Conservation (phyloP, 257 asterid species). For the Nicotiana sylvestris region DNA sequence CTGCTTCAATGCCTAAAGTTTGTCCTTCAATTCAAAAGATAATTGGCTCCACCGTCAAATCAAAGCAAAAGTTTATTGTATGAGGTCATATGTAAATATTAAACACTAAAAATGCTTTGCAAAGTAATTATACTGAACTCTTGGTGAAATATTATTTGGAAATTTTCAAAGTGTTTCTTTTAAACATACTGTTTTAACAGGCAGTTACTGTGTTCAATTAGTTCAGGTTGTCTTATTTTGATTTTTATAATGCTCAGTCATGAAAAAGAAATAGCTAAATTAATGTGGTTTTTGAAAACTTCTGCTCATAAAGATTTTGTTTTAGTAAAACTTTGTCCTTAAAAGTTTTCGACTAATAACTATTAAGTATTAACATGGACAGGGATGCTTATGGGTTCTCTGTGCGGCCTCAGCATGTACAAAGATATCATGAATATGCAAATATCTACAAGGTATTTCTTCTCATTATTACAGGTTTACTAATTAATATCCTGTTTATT, state of each 20-base stretch:
- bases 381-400: conserved; percentile 97
- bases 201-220: neutral
- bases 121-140: neutral
- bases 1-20: neutral
- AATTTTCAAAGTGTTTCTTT: neutral
- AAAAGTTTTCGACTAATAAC: neutral
- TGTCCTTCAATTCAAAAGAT: too few relatives aligned
- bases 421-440: conserved; percentile 84
- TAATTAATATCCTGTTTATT: neutral
- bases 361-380: conserved; percentile 23
- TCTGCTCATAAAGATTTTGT: neutral
- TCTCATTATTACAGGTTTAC: neutral
- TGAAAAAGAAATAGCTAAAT: neutral
- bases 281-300: neutral
- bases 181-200: neutral
- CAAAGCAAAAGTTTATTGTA: neutral
- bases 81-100: neutral
- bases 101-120: neutral
- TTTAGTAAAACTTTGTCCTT: neutral
- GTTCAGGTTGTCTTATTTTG: neutral
- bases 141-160: neutral
- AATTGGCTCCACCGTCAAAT: neutral
- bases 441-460: conserved; percentile 71
- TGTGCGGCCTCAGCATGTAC: conserved; percentile 90
- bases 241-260: neutral